Conservation (phyloP, 2,329 filamentous ascomycete genomes). For the Microcyclospora tardicrescens region DNA sequence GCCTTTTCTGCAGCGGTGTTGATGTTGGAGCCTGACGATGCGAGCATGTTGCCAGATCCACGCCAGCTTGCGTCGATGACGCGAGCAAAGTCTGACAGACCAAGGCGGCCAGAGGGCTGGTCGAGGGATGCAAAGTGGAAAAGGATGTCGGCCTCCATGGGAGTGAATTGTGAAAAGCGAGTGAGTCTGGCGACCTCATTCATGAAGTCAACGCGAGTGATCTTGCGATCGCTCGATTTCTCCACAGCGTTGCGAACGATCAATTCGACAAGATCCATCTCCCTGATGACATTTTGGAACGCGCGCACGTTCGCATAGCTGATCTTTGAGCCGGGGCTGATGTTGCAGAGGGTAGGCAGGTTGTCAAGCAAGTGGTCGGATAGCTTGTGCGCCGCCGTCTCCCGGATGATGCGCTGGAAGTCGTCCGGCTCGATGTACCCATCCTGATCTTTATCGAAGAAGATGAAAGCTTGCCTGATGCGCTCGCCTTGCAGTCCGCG, state of each 20-base stretch:
- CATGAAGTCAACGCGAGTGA: slow-evolving; percentile 85
- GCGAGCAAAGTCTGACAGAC: slow-evolving; percentile 77
- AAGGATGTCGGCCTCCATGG: slow-evolving; percentile 96
- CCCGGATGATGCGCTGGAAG: slow-evolving; percentile 90
- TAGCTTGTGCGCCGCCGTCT: slow-evolving; percentile 89
- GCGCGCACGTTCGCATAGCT: slow-evolving; percentile 95
- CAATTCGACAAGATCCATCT: slow-evolving; percentile 94
- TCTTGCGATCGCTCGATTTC: slow-evolving; percentile 79
- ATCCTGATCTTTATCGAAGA: slow-evolving; percentile 80
- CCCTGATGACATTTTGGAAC: slow-evolving; percentile 94
- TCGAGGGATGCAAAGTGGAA: slow-evolving; percentile 97
- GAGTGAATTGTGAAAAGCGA: slow-evolving; percentile 89
- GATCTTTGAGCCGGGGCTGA: slow-evolving; percentile 80
- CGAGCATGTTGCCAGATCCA: slow-evolving; percentile 31
- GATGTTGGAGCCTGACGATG: slow-evolving; percentile 28
- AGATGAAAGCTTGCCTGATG: slow-evolving; percentile 86
- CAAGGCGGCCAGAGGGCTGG: slow-evolving; percentile 72
- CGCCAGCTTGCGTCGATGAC: slow-evolving; percentile 88
- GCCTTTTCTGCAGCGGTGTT: slow-evolving; percentile 38
- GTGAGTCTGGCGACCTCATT: slow-evolving; percentile 86
- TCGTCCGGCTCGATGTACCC: slow-evolving; percentile 93
- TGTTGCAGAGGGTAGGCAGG: slow-evolving; percentile 86
- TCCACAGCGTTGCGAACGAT: slow-evolving; percentile 76
- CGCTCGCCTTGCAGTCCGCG: slow-evolving; percentile 91
- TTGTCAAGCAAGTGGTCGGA: slow-evolving; percentile 91